Percentiles rank a stretch among this genome's conserved stretches.
Conservation (phyloP, 1,284 basidiomycete genomes). For the Ustilago xerochloae region DNA sequence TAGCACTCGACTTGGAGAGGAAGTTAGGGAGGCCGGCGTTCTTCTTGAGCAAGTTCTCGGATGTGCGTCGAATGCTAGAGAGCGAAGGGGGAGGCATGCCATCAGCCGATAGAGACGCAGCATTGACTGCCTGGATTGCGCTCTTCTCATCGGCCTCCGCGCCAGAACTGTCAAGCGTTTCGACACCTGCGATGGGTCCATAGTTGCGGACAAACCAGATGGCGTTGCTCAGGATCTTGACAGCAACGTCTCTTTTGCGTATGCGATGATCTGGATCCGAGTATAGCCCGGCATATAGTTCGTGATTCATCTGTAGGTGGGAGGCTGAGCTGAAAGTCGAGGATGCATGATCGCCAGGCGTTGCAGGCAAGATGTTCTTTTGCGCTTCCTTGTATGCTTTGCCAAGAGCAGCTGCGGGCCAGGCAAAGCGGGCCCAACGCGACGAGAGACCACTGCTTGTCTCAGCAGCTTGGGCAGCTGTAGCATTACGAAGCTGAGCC, state of each 20-base stretch:
- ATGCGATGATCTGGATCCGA: constrained; percentile 38
- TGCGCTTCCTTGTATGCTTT: constrained; percentile 50
- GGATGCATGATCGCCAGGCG: constrained; percentile 9
- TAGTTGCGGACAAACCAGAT: constrained; percentile 59
- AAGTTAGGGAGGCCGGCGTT: constrained; percentile 37
- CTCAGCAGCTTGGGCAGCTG: constrained; percentile 36
- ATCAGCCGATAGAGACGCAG: neutral
- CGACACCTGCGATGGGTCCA: constrained; percentile 39
- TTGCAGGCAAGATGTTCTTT: constrained; percentile 18
- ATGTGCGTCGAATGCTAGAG: constrained; percentile 25
- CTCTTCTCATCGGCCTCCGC: neutral
- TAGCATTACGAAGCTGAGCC: constrained; percentile 47
- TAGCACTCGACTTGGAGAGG: constrained; percentile 40
- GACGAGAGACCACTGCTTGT: constrained; percentile 21
- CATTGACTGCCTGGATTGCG: neutral
- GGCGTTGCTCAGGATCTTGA: constrained; percentile 59
- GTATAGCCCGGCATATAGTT: constrained; percentile 18
- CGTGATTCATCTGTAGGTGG: constrained; percentile 9
- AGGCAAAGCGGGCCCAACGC: constrained; percentile 47
- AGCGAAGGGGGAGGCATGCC: constrained; percentile 16
- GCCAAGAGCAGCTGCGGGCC: constrained; percentile 49
- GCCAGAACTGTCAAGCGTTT: constrained; percentile 4
- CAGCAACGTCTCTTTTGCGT: constrained; percentile 59
- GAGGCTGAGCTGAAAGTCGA: constrained; percentile 4
- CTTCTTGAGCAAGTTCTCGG: constrained; percentile 41